phyloP scores from a whole-genome alignment of 2,329 filamentous ascomycete species.

The Neocatenulostroma microsporum region DNA sequence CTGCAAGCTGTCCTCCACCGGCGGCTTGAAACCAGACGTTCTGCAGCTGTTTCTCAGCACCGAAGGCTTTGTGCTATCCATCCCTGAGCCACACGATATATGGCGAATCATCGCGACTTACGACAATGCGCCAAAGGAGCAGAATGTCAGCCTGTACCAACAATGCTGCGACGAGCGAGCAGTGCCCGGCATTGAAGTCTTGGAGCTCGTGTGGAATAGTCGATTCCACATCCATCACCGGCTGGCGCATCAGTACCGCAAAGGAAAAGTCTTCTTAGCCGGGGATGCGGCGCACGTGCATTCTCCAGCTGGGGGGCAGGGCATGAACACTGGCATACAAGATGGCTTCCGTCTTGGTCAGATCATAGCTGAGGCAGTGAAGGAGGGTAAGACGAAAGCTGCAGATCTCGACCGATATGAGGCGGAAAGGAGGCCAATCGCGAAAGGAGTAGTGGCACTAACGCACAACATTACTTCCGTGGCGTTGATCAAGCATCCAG shows the following conservation, averaged over 20 bases:
- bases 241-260: constrained; percentile 6
- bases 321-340: constrained; percentile 32
- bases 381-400: constrained; percentile 6
- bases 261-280: constrained; percentile 21
- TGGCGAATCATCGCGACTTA: constrained; percentile 2
- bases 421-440: neutral
- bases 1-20: constrained; percentile 9
- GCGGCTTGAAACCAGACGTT: neutral
- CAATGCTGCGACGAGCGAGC: constrained; percentile 3
- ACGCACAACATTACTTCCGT: constrained; percentile 1
- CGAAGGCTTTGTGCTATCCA: constrained; percentile 4
- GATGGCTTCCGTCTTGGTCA: constrained; percentile 31
- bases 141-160: neutral
- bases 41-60: constrained; percentile 1
- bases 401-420: constrained; percentile 3
- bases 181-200: constrained; percentile 4
- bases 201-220: constrained; percentile 5
- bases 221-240: constrained; percentile 7
- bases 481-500: neutral
- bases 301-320: constrained; percentile 32
- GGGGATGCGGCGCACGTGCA: constrained; percentile 32
- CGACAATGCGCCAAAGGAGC: constrained; percentile 4
- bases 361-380: constrained; percentile 26
- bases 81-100: neutral
- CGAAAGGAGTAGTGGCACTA: constrained; percentile 7